These are phyloP conservation scores for Blastomyces percursus DNA, from an alignment of 2,329 filamentous ascomycete species.

Conservation along the genomic window DNA sequence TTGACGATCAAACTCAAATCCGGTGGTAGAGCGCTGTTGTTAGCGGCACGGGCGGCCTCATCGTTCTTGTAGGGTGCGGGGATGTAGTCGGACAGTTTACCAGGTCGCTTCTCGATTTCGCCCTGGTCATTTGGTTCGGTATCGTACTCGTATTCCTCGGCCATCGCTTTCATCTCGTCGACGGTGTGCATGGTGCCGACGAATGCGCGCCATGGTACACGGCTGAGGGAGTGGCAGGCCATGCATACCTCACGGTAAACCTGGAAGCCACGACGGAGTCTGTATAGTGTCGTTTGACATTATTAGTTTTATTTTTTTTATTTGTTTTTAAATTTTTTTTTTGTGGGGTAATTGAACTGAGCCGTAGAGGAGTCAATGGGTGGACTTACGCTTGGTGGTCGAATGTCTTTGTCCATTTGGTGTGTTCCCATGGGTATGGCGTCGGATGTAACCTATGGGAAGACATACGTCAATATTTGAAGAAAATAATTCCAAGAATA, in stretches of 20 bases:
- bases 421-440: constrained; percentile 90
- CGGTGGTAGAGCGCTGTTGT: constrained; percentile 94
- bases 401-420: constrained; percentile 86
- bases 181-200: constrained; percentile 90
- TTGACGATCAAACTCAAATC: constrained; percentile 98
- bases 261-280: constrained; percentile 97
- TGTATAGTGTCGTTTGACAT: constrained; percentile 31
- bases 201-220: constrained; percentile 84
- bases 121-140: constrained; percentile 96
- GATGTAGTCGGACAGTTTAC: constrained; percentile 97
- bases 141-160: constrained; percentile 98
- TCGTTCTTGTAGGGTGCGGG: constrained; percentile 97
- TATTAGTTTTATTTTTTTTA: background rate
- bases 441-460: constrained; percentile 71
- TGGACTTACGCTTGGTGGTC: constrained; percentile 83
- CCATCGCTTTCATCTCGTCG: constrained; percentile 93
- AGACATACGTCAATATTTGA: constrained; percentile 12
- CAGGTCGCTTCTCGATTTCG: constrained; percentile 94
- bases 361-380: background rate
- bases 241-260: constrained; percentile 98
- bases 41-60: constrained; percentile 92
- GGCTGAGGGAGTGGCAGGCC: constrained; percentile 90
- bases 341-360: background rate
- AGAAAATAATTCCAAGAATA: background rate
- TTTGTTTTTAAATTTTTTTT: constrained; percentile 9